Evolutionary conservation across 345 rosid species (phyloP).

Genomic region (Leavenworthia alabamica): DNA sequence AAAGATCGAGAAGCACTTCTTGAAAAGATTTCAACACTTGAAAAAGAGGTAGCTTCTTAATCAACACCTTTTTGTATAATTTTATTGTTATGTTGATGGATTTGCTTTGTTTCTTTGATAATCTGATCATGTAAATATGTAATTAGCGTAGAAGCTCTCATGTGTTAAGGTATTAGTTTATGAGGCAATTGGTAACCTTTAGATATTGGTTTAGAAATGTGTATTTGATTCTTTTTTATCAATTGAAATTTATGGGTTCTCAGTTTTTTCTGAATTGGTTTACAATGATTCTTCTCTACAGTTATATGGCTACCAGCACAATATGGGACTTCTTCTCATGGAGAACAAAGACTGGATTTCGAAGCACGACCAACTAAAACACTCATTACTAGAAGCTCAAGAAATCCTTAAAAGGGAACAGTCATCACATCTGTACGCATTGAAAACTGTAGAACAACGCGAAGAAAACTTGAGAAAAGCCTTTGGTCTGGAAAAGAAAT

Average conservation of each 20-base stretch:
- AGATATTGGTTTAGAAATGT: not conserved
- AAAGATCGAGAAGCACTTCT: conserved; percentile 69
- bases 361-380: conserved; percentile 46
- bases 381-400: conserved; percentile 52
- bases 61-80: not conserved
- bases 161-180: not conserved
- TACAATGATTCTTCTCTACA: conserved; percentile 19
- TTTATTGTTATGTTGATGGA: not conserved
- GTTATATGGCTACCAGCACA: conserved; percentile 79
- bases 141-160: not conserved
- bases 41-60: conserved; percentile 48
- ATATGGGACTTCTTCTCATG: conserved; percentile 84
- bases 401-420: conserved; percentile 77
- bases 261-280: not conserved
- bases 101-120: conserved; percentile 3
- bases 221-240: not conserved
- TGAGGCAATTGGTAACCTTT: not conserved
- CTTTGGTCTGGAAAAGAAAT: conserved; percentile 51
- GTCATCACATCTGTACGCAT: conserved; percentile 51
- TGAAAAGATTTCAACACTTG: conserved; percentile 53
- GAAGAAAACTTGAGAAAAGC: conserved; percentile 66
- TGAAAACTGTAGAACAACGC: conserved; percentile 59
- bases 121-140: not conserved
- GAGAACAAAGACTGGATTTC: conserved; percentile 69
- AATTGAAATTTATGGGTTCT: not conserved